These are phyloP conservation scores for Lanzia echinophila DNA, from an alignment of 2,329 filamentous ascomycete species.

Conservation along the genomic window DNA sequence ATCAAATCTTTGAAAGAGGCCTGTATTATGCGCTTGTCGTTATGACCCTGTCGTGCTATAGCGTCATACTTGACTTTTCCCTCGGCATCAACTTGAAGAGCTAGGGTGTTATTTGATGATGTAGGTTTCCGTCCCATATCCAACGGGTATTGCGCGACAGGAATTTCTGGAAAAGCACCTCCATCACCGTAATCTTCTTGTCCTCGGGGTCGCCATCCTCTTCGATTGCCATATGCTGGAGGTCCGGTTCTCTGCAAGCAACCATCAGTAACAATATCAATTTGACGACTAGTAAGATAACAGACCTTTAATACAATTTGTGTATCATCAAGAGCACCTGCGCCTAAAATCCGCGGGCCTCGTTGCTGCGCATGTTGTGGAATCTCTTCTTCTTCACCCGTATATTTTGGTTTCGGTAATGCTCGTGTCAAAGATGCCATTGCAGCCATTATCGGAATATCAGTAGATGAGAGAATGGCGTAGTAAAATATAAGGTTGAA, in stretches of 20 bases:
- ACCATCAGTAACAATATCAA: slow-evolving; percentile 16
- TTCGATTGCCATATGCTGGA: slow-evolving; percentile 78
- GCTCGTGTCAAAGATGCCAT: slow-evolving; percentile 69
- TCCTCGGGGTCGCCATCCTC: slow-evolving; percentile 82
- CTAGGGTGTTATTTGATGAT: slow-evolving; percentile 74
- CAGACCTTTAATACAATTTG: slow-evolving; percentile 73
- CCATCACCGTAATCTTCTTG: slow-evolving; percentile 94
- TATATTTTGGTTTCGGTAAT: slow-evolving; percentile 85
- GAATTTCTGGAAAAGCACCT: slow-evolving; percentile 89
- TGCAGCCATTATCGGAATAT: slow-evolving; percentile 49
- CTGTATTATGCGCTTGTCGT: slow-evolving; percentile 78
- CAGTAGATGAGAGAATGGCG: background rate
- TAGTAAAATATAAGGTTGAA: background rate
- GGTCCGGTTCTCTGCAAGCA: slow-evolving; percentile 63
- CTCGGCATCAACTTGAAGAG: slow-evolving; percentile 84
- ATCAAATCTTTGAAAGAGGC: slow-evolving; percentile 96
- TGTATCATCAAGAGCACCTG: slow-evolving; percentile 73
- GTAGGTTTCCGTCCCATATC: slow-evolving; percentile 81
- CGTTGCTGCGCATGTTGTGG: slow-evolving; percentile 64
- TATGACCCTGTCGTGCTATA: slow-evolving; percentile 84
- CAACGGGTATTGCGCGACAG: slow-evolving; percentile 89
- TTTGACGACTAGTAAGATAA: slow-evolving; percentile 2
- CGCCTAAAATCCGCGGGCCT: slow-evolving; percentile 75
- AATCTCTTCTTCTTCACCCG: slow-evolving; percentile 79
- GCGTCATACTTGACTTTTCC: slow-evolving; percentile 96